Evolutionary conservation across 2,329 filamentous ascomycete species (phyloP).

Genomic region (Thielaviopsis euricoi): DNA sequence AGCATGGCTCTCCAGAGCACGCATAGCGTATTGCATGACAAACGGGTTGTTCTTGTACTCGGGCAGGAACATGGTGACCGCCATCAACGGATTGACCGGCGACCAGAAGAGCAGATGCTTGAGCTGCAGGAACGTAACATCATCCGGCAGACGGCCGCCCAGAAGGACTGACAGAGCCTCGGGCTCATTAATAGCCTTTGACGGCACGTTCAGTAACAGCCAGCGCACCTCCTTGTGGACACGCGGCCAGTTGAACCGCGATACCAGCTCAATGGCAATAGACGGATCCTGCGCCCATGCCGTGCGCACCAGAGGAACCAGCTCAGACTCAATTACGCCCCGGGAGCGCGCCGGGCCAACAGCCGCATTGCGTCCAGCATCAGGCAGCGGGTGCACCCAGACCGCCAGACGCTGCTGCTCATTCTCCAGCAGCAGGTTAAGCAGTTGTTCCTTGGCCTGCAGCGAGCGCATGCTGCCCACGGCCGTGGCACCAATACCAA

Average conservation of each 20-base stretch:
- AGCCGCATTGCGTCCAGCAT: constrained; percentile 22
- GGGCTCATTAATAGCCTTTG: constrained; percentile 64
- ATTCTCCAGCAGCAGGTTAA: constrained; percentile 64
- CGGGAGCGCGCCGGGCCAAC: constrained; percentile 8
- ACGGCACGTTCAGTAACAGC: constrained; percentile 66
- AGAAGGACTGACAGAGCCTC: constrained; percentile 73
- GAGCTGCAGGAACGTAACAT: constrained; percentile 61
- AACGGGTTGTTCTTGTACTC: constrained; percentile 83
- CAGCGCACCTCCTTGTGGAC: constrained; percentile 62
- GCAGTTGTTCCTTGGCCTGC: constrained; percentile 65
- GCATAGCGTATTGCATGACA: constrained; percentile 91
- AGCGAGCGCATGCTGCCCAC: constrained; percentile 46
- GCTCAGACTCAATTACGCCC: constrained; percentile 26
- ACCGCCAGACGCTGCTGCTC: constrained; percentile 72
- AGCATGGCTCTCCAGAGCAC: constrained; percentile 80
- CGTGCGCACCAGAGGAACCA: constrained; percentile 52
- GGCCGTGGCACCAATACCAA: constrained; percentile 37
- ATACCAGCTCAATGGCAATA: constrained; percentile 70
- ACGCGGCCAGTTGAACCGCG: constrained; percentile 60
- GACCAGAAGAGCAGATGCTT: constrained; percentile 93
- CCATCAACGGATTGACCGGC: constrained; percentile 80
- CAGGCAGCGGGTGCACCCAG: constrained; percentile 70
- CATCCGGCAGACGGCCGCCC: constrained; percentile 55
- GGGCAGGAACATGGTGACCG: constrained; percentile 84
- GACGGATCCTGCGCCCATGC: constrained; percentile 79